These are phyloP conservation scores for Mycena rosella DNA, from an alignment of 768 basidiomycete species.

Conservation along the genomic window DNA sequence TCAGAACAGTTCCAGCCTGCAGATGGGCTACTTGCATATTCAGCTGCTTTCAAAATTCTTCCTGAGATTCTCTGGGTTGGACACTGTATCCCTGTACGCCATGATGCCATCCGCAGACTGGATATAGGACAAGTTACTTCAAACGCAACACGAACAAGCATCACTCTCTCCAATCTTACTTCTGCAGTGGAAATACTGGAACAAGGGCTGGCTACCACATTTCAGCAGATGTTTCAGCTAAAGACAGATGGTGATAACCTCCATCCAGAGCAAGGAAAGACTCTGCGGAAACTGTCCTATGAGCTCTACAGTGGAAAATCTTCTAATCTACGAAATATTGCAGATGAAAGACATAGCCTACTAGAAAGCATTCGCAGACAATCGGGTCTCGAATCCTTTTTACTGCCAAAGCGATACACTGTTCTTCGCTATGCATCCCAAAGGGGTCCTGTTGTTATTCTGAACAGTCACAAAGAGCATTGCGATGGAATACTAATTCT, in stretches of 20 bases:
- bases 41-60: not conserved
- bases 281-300: not conserved
- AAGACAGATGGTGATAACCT: not conserved
- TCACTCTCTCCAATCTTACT: not conserved
- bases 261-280: not conserved
- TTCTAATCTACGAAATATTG: not conserved
- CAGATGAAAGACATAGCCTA: conserved; percentile 16
- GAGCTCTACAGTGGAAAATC: not conserved
- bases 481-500: conserved; percentile 38
- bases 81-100: not conserved
- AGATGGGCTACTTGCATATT: not conserved
- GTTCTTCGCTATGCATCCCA: conserved; percentile 30
- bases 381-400: conserved; percentile 27
- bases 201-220: not conserved
- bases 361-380: conserved; percentile 29
- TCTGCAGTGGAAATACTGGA: not conserved
- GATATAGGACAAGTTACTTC: not conserved
- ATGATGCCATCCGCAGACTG: conserved; percentile 1
- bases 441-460: conserved; percentile 33
- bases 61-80: conserved; percentile 3
- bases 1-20: not conserved
- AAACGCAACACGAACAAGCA: not conserved
- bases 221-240: conserved; percentile 4
- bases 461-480: conserved; percentile 17
- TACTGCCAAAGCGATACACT: conserved; percentile 17